Percentiles rank a stretch among this genome's conserved stretches.
Evolutionary conservation across 1,284 basidiomycete genomes (phyloP).

Genomic region (Cutaneotrichosporon sp.): DNA sequence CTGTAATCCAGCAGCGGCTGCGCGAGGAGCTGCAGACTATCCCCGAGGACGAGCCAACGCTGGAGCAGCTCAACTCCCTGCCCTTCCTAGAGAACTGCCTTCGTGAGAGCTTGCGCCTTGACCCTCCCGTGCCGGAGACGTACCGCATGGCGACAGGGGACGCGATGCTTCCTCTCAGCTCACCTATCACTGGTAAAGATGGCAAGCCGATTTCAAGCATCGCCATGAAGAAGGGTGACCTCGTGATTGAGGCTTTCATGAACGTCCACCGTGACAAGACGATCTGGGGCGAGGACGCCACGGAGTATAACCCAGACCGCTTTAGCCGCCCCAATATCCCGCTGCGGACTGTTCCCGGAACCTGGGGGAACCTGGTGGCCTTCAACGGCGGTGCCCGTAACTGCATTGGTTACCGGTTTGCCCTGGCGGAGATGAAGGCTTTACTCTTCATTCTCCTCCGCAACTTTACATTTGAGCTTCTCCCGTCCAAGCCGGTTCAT

Average conservation of each 20-base stretch:
- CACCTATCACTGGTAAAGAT: conserved; percentile 42
- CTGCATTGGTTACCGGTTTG: conserved; percentile 57
- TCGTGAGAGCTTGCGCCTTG: conserved; percentile 62
- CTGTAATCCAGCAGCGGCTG: conserved; percentile 56
- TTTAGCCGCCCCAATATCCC: conserved; percentile 15
- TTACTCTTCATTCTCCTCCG: conserved; percentile 56
- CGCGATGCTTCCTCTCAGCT: conserved; percentile 58
- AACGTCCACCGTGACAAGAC: conserved; percentile 16
- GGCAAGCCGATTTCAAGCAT: conserved; percentile 46
- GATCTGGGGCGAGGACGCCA: conserved; percentile 58
- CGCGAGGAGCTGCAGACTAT: conserved; percentile 54
- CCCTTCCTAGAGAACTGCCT: conserved; percentile 61
- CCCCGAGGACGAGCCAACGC: conserved; percentile 42
- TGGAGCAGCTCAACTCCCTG: conserved; percentile 48
- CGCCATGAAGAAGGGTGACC: conserved; percentile 32
- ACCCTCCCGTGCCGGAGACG: conserved; percentile 62
- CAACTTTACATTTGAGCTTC: conserved; percentile 53
- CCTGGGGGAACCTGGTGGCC: conserved; percentile 56
- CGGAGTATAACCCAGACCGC: conserved; percentile 53
- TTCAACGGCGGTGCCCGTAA: conserved; percentile 2
- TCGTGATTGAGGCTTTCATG: conserved; percentile 51
- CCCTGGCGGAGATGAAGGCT: conserved; percentile 59
- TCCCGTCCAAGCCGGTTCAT: conserved; percentile 30
- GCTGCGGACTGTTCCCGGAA: conserved; percentile 52
- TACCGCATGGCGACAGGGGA: conserved; percentile 59